A percentile compares a stretch with the other conserved stretches of the same genome.
These are phyloP conservation scores for Scutellaria galericulata DNA, from an alignment of 257 asterid species.

Conservation along the genomic window DNA sequence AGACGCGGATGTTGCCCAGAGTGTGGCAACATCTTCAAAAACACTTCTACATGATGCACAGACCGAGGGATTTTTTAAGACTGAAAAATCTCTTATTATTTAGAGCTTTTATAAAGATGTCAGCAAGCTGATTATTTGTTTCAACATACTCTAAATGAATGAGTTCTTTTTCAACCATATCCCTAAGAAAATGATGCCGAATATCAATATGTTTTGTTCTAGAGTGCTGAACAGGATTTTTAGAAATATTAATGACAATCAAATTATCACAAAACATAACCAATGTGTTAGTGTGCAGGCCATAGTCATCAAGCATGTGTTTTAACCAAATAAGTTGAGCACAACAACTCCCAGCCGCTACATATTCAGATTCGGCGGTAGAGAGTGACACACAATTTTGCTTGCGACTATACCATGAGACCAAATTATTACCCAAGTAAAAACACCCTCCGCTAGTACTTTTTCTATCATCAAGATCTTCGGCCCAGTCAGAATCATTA, in stretches of 20 bases:
- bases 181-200: neutral
- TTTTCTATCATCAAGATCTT: neutral
- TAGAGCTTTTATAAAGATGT: neutral
- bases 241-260: neutral
- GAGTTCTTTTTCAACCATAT: neutral
- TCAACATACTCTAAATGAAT: neutral
- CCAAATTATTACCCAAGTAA: no score
- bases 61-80: neutral
- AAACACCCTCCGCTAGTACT: no score
- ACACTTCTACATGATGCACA: neutral
- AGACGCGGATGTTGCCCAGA: no score
- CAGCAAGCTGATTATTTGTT: neutral
- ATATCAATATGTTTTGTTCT: neutral
- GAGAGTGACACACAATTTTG: neutral
- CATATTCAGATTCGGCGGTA: neutral
- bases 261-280: neutral
- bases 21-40: no score
- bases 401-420: no score
- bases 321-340: neutral
- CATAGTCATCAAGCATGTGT: neutral
- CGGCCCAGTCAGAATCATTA: neutral
- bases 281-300: neutral
- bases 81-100: neutral
- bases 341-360: neutral
- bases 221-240: neutral